phyloP scores from a whole-genome alignment of 306 rosid genomes.

The Casuarina cunninghamiana region DNA sequence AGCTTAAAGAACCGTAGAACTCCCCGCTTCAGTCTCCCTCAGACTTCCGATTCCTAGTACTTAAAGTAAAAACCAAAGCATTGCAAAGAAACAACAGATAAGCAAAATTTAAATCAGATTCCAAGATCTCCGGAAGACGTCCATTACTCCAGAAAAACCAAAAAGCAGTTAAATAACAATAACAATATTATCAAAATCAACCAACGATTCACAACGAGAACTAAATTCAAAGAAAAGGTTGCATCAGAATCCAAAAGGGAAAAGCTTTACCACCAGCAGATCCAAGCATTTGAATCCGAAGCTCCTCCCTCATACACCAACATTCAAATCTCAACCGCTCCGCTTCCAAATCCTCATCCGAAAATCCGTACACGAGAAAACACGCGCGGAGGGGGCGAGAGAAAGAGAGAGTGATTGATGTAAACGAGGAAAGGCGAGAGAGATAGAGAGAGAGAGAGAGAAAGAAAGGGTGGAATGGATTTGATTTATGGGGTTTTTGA shows the following conservation, averaged over 20 bases:
- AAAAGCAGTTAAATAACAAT: neutral
- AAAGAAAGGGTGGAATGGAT: slow-evolving; percentile 22
- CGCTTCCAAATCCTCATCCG: slow-evolving; percentile 29
- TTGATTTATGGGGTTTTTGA: slow-evolving; percentile 54
- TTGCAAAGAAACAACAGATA: neutral
- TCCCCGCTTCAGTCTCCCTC: slow-evolving; percentile 16
- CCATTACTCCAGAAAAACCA: slow-evolving; percentile 6
- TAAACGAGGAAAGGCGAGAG: slow-evolving; percentile 32
- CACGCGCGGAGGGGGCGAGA: neutral
- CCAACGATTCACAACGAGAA: neutral
- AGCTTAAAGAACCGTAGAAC: neutral
- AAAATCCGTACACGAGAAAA: slow-evolving; percentile 3
- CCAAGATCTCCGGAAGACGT: slow-evolving; percentile 2
- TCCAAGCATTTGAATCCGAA: slow-evolving; percentile 58
- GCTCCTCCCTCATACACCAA: slow-evolving; percentile 25
- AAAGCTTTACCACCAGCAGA: slow-evolving; percentile 68
- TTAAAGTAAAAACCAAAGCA: neutral
- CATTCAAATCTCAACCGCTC: slow-evolving; percentile 54
- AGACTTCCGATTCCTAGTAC: slow-evolving; percentile 6
- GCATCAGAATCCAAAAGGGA: slow-evolving; percentile 11
- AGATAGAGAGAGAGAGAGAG: slow-evolving; percentile 24
- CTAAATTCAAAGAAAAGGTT: neutral
- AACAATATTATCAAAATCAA: neutral
- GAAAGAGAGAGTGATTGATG: slow-evolving; percentile 24
- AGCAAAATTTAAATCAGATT: slow-evolving; percentile 34